Evolutionary conservation across 345 rosid species (phyloP), one percentile per base, ranked within the genome.

Genomic region (Clarkia xantiana): DNA sequence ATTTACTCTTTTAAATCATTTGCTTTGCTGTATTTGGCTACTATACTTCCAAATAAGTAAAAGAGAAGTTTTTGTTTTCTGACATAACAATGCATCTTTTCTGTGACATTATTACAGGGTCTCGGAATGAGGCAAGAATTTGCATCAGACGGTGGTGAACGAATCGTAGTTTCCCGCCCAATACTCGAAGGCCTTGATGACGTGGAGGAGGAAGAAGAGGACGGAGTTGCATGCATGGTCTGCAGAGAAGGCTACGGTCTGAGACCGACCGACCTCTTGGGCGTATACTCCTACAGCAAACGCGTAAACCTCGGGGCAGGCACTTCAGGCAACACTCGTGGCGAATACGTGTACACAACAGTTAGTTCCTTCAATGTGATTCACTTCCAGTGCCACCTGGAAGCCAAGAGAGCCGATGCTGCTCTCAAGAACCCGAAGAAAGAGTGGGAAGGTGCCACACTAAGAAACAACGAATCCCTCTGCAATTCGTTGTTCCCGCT

Each of bases 381-480:
- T 74, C 96, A 91, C 65, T 91, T 91, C 74, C 98, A 84, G 57
- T 91, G 98, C 67, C 98, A 91, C 66, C 98, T 84, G 65, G 98
- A 91, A 65, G 98, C 98, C n/a, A 91, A 86, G 70, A 74, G 95
- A 68, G 98, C 98, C 6, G 98, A 91, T 61, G 81, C 96, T 56
- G 90, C 86, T 52, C 81, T 84, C 55, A 86, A n/a, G 71, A 91
- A 66, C 62, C 96, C 96, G 4, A 91, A 91, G 83, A 91, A 91
- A 82, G 98, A 91, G 77, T 91, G 98, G 98, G 98, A 91, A 62
- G 98, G 98, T 40, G 98, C 98, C 49, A 74, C 94, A 40, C 78
- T 84, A 43, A 76, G 96, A 52, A 91, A 91, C 77, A 91, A 86
- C 52, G 98, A 78, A 70, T 91, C 88, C 47, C 96, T 86, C 44